A percentile compares a stretch with the other conserved stretches of the same genome.
phyloP scores from a whole-genome alignment of 2,329 filamentous ascomycete species.

The Pyrenophora graminea region DNA sequence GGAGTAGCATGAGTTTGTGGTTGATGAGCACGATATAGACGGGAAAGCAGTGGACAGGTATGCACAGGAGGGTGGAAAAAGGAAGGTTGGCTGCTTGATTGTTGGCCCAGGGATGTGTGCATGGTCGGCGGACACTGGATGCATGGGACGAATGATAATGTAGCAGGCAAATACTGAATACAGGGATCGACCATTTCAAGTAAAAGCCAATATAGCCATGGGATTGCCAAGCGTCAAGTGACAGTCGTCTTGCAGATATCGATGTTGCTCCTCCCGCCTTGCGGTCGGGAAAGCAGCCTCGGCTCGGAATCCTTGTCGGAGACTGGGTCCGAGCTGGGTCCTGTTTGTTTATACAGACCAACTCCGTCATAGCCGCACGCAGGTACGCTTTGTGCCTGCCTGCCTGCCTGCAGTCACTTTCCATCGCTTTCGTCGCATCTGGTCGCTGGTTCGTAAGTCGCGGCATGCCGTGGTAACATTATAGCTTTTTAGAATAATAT shows the following conservation, averaged over 20 bases:
- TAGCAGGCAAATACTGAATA: slow-evolving; percentile 21
- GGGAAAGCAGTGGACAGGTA: neutral
- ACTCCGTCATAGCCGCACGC: slow-evolving; percentile 12
- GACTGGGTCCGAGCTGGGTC: slow-evolving; percentile 12
- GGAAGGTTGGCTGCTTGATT: slow-evolving; percentile 7
- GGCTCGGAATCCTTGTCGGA: slow-evolving; percentile 12
- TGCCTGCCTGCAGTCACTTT: slow-evolving; percentile 2
- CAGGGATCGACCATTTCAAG: slow-evolving; percentile 1
- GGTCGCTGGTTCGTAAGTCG: neutral
- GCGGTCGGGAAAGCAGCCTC: slow-evolving; percentile 1
- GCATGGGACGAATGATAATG: slow-evolving; percentile 10
- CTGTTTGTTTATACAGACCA: slow-evolving; percentile 11
- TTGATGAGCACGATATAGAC: slow-evolving; percentile 1
- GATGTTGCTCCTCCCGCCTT: too few relatives aligned
- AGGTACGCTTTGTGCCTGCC: slow-evolving; percentile 5
- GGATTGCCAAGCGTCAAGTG: neutral
- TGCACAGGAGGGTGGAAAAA: slow-evolving; percentile 8
- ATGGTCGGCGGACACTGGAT: neutral
- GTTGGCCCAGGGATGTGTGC: slow-evolving; percentile 1
- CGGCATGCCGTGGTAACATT: slow-evolving; percentile 8
- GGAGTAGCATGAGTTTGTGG: slow-evolving; percentile 28
- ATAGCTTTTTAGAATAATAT: slow-evolving; percentile 27
- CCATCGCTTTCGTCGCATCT: neutral
- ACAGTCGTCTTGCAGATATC: too few relatives aligned
- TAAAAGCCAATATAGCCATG: neutral